Evolutionary conservation across 2,329 filamentous ascomycete genomes (phyloP).

Genomic region (Ceratocystis eucalypticola): DNA sequence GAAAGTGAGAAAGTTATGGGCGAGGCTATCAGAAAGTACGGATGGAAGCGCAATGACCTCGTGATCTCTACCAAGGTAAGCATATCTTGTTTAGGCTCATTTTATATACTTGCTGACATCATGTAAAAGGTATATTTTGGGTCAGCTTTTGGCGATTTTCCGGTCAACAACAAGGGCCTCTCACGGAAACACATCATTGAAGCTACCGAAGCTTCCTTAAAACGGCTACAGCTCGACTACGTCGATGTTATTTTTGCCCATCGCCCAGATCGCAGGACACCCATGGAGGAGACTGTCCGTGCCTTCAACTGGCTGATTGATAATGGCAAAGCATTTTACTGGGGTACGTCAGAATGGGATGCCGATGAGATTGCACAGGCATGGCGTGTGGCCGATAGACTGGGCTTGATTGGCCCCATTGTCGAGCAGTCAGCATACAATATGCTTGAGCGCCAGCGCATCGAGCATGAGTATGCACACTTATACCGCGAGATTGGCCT

Average conservation of each 20-base stretch:
- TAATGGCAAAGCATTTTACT: conserved; percentile 55
- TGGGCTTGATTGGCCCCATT: conserved; percentile 48
- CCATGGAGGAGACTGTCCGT: conserved; percentile 57
- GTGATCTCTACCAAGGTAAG: conserved; percentile 45
- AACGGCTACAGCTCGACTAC: conserved; percentile 45
- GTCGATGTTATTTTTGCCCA: conserved; percentile 59
- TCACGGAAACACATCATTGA: conserved; percentile 58
- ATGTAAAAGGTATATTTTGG: conserved; percentile 44
- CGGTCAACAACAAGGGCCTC: conserved; percentile 53
- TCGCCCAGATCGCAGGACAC: conserved; percentile 51
- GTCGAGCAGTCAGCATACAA: conserved; percentile 58
- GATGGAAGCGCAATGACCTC: conserved; percentile 48
- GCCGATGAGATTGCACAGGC: conserved; percentile 52
- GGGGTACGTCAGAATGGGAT: conserved; percentile 56
- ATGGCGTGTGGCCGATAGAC: conserved; percentile 45
- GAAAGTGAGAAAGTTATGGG: conserved; percentile 52
- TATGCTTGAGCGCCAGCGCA: conserved; percentile 45
- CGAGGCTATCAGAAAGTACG: conserved; percentile 44
- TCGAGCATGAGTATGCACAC: conserved; percentile 49
- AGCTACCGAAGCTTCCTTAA: conserved; percentile 45
- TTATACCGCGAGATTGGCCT: conserved; percentile 47
- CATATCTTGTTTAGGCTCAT: not conserved
- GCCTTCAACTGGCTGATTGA: conserved; percentile 59
- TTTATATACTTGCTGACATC: not conserved
- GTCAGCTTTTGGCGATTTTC: conserved; percentile 43